Percentiles rank a stretch among this genome's conserved stretches.
Evolutionary conservation across 2,329 filamentous ascomycete species (phyloP).

Genomic region (Neofusicoccum kwambonambiense): DNA sequence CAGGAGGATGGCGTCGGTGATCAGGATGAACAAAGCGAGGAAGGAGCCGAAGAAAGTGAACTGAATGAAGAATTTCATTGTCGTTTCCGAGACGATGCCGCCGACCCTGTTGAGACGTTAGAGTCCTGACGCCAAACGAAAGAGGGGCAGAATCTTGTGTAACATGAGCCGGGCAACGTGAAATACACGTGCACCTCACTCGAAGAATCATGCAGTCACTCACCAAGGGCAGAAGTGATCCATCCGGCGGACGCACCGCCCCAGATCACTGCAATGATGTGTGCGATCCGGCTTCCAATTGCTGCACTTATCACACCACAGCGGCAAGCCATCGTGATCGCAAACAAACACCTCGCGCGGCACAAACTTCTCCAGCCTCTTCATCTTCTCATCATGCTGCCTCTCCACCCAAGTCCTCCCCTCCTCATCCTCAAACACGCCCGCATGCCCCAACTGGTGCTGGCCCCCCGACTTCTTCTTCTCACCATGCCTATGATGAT

Average conservation of each 20-base stretch:
- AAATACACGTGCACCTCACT: not conserved
- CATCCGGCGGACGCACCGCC: constrained; percentile 82
- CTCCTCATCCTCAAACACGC: constrained; percentile 8
- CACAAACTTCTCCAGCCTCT: constrained; percentile 58
- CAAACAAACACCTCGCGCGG: constrained; percentile 81
- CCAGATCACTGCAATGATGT: constrained; percentile 81
- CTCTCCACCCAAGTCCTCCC: constrained; percentile 9
- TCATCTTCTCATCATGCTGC: constrained; percentile 5
- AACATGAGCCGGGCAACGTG: not conserved
- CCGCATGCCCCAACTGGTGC: constrained; percentile 19
- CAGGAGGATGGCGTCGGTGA: constrained; percentile 64
- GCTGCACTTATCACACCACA: constrained; percentile 80
- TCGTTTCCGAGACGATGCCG: constrained; percentile 80
- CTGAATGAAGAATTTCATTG: constrained; percentile 90
- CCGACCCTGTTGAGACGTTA: constrained; percentile 56
- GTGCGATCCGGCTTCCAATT: constrained; percentile 87
- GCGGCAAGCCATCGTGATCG: constrained; percentile 76
- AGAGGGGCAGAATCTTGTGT: not conserved
- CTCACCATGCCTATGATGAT: constrained; percentile 18
- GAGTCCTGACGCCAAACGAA: not conserved
- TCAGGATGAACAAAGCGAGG: constrained; percentile 64
- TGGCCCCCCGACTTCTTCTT: constrained; percentile 25
- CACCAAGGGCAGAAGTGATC: constrained; percentile 90
- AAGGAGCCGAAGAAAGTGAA: constrained; percentile 73
- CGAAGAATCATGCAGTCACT: not conserved